Conservation (phyloP, 1,284 basidiomycete genomes). For the Pyrrhoderma lamaoense region DNA sequence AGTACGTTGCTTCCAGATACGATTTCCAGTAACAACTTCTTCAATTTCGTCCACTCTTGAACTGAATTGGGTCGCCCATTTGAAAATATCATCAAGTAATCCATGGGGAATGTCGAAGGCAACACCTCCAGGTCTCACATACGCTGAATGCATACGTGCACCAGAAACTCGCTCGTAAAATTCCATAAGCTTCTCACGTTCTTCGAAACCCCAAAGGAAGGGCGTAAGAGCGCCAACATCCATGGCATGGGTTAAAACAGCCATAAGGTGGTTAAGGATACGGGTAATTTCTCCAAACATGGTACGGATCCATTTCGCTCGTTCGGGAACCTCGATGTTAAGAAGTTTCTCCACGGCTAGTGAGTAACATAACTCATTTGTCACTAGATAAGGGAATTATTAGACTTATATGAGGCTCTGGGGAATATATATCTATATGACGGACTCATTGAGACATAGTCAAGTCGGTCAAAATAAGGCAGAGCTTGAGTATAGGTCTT, state of each 20-base stretch:
- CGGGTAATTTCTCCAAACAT: constrained; percentile 97
- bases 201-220: constrained; percentile 99
- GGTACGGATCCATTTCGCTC: constrained; percentile 98
- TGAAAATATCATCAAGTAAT: constrained; percentile 93
- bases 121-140: constrained; percentile 96
- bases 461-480: constrained; percentile 98
- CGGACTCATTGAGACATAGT: constrained; percentile 97
- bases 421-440: constrained; percentile 23
- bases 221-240: constrained; percentile 97
- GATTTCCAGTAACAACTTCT: constrained; percentile 95
- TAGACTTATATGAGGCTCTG: not conserved
- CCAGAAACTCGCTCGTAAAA: constrained; percentile 99
- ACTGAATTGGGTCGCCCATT: constrained; percentile 94
- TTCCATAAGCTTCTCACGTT: constrained; percentile 99
- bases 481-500: constrained; percentile 98
- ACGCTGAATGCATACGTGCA: constrained; percentile 95
- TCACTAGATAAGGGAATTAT: constrained; percentile 66
- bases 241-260: constrained; percentile 92
- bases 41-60: constrained; percentile 95
- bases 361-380: constrained; percentile 94
- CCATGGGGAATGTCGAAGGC: constrained; percentile 97
- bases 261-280: constrained; percentile 97
- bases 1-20: constrained; percentile 97
- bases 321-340: constrained; percentile 97
- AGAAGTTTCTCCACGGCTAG: constrained; percentile 97